These are phyloP conservation scores for Penicillium paneum DNA, from an alignment of 2,329 filamentous ascomycete genomes.

Conservation along the genomic window DNA sequence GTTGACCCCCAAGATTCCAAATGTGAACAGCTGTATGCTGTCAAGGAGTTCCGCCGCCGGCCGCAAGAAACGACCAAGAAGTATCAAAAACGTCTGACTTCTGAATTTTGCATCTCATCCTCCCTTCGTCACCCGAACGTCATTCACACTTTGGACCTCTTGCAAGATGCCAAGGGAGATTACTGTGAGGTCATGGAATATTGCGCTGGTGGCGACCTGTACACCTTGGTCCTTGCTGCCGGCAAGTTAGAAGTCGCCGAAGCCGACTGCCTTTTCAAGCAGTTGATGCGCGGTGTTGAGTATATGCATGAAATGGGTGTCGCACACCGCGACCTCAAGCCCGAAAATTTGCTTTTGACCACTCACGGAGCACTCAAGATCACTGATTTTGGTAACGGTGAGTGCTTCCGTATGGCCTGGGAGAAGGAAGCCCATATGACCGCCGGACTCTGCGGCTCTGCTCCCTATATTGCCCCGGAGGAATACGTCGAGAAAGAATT, in stretches of 20 bases:
- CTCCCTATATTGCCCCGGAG: slow-evolving; percentile 95
- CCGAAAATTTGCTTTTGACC: slow-evolving; percentile 91
- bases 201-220: slow-evolving; percentile 92
- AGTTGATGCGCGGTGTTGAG: slow-evolving; percentile 97
- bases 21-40: slow-evolving; percentile 86
- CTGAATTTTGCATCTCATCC: slow-evolving; percentile 97
- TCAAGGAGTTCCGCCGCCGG: slow-evolving; percentile 94
- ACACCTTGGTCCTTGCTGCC: slow-evolving; percentile 85
- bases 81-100: slow-evolving; percentile 94
- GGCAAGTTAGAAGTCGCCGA: slow-evolving; percentile 85
- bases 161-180: slow-evolving; percentile 94
- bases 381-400: slow-evolving; percentile 96
- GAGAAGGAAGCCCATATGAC: slow-evolving; percentile 98
- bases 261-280: slow-evolving; percentile 98
- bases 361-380: slow-evolving; percentile 93
- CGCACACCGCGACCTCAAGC: slow-evolving; percentile 92
- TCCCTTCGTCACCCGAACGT: slow-evolving; percentile 95
- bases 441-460: slow-evolving; percentile 90
- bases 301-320: slow-evolving; percentile 99
- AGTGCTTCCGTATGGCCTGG: slow-evolving; percentile 99
- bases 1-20: slow-evolving; percentile 73
- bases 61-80: slow-evolving; percentile 95
- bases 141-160: slow-evolving; percentile 91
- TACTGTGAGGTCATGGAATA: slow-evolving; percentile 99
- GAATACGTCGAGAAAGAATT: slow-evolving; percentile 96